phyloP scores from a whole-genome alignment of 257 asterid genomes.

The Lycium barbarum region DNA sequence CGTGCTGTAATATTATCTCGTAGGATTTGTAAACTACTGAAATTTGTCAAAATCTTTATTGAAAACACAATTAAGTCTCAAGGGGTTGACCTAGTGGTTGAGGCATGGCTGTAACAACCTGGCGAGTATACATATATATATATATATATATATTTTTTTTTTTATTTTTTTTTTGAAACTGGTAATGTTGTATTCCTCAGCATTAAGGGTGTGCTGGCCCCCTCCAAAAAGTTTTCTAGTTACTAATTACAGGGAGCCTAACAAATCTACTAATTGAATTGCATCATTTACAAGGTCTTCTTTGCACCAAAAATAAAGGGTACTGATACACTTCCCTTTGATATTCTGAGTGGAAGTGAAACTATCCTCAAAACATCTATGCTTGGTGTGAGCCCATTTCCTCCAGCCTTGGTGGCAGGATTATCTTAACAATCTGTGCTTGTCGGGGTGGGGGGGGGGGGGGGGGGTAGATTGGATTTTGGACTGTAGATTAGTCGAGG shows the following conservation, averaged over 20 bases:
- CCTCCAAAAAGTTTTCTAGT: no score
- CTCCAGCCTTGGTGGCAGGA: neutral
- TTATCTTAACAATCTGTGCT: neutral
- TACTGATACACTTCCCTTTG: no score
- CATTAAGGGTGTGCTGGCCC: no score
- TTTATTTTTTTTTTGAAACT: no score
- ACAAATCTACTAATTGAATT: no score
- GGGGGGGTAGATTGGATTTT: neutral
- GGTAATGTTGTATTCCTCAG: no score
- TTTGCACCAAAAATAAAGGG: no score
- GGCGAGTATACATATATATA: neutral
- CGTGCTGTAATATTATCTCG: neutral
- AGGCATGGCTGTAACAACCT: neutral
- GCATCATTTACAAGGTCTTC: no score
- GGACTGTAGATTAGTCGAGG: neutral
- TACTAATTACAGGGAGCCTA: no score
- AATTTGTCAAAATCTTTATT: neutral
- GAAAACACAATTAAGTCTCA: neutral
- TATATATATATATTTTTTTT: no score
- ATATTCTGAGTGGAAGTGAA: no score
- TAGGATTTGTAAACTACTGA: neutral
- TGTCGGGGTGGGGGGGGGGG: neutral
- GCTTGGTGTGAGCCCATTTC: neutral
- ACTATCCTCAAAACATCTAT: neutral
- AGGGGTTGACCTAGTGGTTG: conserved; percentile 10